Evolutionary conservation across 2,329 filamentous ascomycete species (phyloP), one percentile per base, ranked within the genome.

Genomic region (Botrytis porri): DNA sequence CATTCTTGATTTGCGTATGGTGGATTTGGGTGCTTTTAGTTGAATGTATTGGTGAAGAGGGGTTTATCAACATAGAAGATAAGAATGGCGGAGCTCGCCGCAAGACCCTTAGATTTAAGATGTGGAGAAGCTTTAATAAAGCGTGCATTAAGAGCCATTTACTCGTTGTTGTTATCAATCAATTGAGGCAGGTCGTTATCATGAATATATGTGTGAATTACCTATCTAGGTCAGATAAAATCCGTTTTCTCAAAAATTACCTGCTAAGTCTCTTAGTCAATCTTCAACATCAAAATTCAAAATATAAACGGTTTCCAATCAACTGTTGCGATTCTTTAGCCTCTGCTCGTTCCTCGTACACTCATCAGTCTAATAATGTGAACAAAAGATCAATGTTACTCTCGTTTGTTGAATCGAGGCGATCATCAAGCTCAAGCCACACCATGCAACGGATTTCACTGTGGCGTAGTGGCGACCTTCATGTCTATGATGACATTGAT

Each of bases 401-500:
- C 29, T 29, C 9, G 10, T 39, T 61, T n/a, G 45, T 35, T 18
- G 35, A 16, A 37, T 20, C 4, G 35, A 32, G 35, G 20, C 22
- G 20, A 48, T 65, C 18, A 32, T 16, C 32, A 39, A 54, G 64
- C 25, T 67, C 60, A 39, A 63, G 37, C 51, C 51, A 29, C 51
- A 57, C 14, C 3, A 9, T 57, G 51, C n/a, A 48, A 20, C 18
- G 62, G 39, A 22, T 9, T 22, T n/a, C 9, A 20, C 43, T 32
- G 35, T 66, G 45, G 43, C 45, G 43, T 62, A 32, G 45, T 45
- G 43, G 45, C 29, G 45, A 5, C 32, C 43, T 35, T 32, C 14
- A 67, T 29, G 64, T 37, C 64, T n/a, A 67, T 67, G 64, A 67
- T 67, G 64, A 54, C 64, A 54, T 66, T 66, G 45, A 39, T 54